Evolutionary conservation across 2,329 filamentous ascomycete genomes (phyloP), one percentile per base, ranked within the genome.

Genomic region (Pseudogymnoascus sp.): DNA sequence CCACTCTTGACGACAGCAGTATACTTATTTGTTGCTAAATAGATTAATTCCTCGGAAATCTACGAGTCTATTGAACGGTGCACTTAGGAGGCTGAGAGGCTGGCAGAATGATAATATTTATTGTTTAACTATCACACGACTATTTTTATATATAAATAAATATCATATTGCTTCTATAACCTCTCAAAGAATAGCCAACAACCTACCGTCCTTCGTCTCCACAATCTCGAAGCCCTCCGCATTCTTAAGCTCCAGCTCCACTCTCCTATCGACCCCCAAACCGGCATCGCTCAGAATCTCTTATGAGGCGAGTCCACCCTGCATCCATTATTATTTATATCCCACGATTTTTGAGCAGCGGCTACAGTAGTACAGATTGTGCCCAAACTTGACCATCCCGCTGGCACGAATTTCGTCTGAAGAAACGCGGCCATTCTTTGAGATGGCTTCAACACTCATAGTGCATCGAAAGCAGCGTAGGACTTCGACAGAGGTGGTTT

Each of bases 241-340:
- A 68, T 87, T 83, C 69, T 91, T 90, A 59, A 90, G 75, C 0
- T 93, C 93, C 71, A 85, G 88, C 64, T 93, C 91, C 1, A 92
- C 93, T 62, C 84, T 82, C 21, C 21, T 21, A 21, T 21, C 21
- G 21, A 21, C 21, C 21, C 21, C 21, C 21, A 21, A 21, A 21
- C 3, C 21, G 21, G 2, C 21, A 21, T 21, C 21, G 21, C 21
- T 21, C 21, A 21, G 21, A 21, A 21, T 21, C 21, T 21, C 21
- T 21, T 21, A 21, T 21, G n/a, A 42, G 38, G 11, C 14, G 5
- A 38, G 37, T 14, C 31, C 40, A 36, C 16, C 69, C 82, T 80
- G 87, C 38, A 42, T 18, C 21, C 21, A 21, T 21, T 21, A 21
- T 21, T 3, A 21, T 72, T 81, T 84, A 74, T 86, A 88, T 69